Evolutionary conservation across 495 filamentous ascomycete species (phyloP).

Genomic region (Haplographium delicatum): DNA sequence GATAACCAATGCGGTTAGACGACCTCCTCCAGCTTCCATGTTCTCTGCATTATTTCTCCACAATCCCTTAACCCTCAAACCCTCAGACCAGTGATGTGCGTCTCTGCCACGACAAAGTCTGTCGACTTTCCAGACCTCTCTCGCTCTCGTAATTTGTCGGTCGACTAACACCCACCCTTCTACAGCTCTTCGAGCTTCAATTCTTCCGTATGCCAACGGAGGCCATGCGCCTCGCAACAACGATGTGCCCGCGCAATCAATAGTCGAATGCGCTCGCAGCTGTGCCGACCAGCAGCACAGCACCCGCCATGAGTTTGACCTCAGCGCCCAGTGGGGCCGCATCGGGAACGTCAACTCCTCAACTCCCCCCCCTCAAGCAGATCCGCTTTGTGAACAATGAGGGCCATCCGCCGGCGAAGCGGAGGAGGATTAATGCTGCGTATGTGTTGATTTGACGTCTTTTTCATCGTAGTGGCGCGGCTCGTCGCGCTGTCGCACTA

Average conservation of each 20-base stretch:
- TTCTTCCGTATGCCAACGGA: neutral
- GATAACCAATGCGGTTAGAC: too few species aligned
- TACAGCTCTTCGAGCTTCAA: neutral
- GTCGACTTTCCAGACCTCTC: neutral
- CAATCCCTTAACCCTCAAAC: neutral
- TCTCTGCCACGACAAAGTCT: neutral
- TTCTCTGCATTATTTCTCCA: too few species aligned
- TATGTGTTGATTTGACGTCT: too few species aligned
- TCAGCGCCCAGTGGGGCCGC: constrained; percentile 8
- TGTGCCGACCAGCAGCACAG: neutral
- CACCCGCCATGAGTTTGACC: constrained; percentile 11
- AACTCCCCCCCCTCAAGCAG: constrained; percentile 43
- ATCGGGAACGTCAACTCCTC: constrained; percentile 17
- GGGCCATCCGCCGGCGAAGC: constrained; percentile 74
- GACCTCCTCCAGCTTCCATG: too few species aligned
- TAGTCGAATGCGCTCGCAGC: neutral
- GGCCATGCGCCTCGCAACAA: neutral
- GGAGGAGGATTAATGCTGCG: constrained; percentile 77
- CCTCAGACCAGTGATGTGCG: neutral
- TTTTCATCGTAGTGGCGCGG: too few species aligned
- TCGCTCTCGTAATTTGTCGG: too few species aligned
- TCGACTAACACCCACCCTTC: too few species aligned
- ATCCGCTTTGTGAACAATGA: constrained; percentile 80
- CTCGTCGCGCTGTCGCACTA: too few species aligned
- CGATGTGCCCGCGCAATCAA: neutral